Base-by-base conservation (phyloP, 768 basidiomycete species). In the Pulveroboletus sp. region DNA sequence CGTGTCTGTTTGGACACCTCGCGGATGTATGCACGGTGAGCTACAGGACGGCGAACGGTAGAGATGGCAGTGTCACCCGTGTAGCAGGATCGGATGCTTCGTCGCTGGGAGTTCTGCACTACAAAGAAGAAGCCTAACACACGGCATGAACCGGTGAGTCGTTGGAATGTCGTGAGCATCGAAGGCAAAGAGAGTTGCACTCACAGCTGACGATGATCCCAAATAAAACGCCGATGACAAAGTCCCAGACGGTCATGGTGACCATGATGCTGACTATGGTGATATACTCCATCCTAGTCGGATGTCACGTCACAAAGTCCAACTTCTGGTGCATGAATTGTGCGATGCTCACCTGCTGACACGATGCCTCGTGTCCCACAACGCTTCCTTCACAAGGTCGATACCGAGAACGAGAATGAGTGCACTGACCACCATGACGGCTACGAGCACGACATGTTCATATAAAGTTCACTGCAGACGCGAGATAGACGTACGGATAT, bases 351-450 rank as follows among this genome's bases (percentile, higher is more conserved):
- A 88, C 77, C 77, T 73, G 75, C 83, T 93, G 18, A 91, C 91
- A 14, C 93, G 83, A 69, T 89, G 80, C 40, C 91, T 74, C 9
- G 94, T 94, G 69, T 99, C 95, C 94, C 94, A 98, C 8, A 97
- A 65, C 0, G 96, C 94, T 68, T 97, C 95, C 61, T 94, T 95
- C 36, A 92, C 82, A 35, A 99, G 81, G 57, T 98, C 95, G 44
- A 97, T 80, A 0, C 94, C 96, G 31, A 98, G 77, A 8, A 96
- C 93, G 57, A 93, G 94, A 54, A 98, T 97, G 48, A 99, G 74
- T 2, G 92, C 85, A 1, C 86, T 85, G 12, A 97, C 93, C 5
- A 95, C 85, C 81, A 91, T 85, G 28, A 97, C 85, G 49, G 93
- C 92, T 94, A 53, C 7, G 8, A 35, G 27, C 8, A 36, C 10